A percentile compares a stretch with the other conserved stretches of the same genome.
Evolutionary conservation across 2,329 filamentous ascomycete genomes (phyloP).

Genomic region (Colletotrichum tropicicola): DNA sequence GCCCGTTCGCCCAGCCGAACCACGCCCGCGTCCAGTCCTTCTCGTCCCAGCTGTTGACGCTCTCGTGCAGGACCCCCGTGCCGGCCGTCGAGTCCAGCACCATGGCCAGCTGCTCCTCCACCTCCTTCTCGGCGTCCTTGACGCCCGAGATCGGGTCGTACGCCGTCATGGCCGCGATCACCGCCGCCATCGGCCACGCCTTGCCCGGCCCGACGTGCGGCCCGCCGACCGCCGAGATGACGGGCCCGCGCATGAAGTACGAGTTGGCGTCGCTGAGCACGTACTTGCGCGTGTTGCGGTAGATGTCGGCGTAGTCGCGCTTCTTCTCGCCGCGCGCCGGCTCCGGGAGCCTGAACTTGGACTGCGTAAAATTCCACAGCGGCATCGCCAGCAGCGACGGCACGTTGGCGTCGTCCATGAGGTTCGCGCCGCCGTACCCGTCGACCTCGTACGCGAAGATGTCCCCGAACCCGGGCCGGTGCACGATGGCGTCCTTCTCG

Average conservation of each 20-base stretch:
- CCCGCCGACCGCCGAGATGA: slow-evolving; percentile 78
- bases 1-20: slow-evolving; percentile 55
- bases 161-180: slow-evolving; percentile 61
- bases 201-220: slow-evolving; percentile 69
- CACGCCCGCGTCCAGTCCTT: slow-evolving; percentile 53
- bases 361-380: slow-evolving; percentile 63
- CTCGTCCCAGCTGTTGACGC: slow-evolving; percentile 51
- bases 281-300: slow-evolving; percentile 83
- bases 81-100: slow-evolving; percentile 51
- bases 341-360: slow-evolving; percentile 17
- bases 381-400: slow-evolving; percentile 73
- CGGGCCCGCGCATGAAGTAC: slow-evolving; percentile 75
- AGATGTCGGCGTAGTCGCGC: slow-evolving; percentile 64
- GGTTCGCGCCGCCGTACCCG: slow-evolving; percentile 71
- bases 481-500: slow-evolving; percentile 75
- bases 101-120: slow-evolving; percentile 44
- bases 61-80: slow-evolving; percentile 58
- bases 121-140: slow-evolving; percentile 43
- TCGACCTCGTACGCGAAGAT: slow-evolving; percentile 84
- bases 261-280: slow-evolving; percentile 81
- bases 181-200: slow-evolving; percentile 66
- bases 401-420: slow-evolving; percentile 80
- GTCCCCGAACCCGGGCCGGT: slow-evolving; percentile 59
- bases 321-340: slow-evolving; percentile 9
- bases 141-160: slow-evolving; percentile 36